A percentile compares a stretch with the other conserved stretches of the same genome.
phyloP scores from a whole-genome alignment of 2,329 filamentous ascomycete species.

The Trichoderma oligosporum region DNA sequence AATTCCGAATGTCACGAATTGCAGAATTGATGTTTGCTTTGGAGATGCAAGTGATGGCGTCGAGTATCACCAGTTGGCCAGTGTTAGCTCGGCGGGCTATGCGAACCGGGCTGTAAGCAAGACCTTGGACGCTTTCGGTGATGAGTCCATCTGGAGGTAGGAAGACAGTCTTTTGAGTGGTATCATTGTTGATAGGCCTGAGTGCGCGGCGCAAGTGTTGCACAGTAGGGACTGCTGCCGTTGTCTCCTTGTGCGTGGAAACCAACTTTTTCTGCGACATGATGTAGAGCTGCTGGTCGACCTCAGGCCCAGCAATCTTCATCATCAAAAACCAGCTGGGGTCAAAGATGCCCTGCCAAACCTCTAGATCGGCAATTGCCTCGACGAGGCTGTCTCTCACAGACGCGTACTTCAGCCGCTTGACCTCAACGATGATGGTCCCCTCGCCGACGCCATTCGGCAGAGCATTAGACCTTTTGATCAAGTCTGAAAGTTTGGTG shows the following conservation, averaged over 20 bases:
- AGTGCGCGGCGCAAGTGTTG: not conserved
- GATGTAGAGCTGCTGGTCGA: conserved; percentile 17
- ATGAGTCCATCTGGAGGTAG: not conserved
- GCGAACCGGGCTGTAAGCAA: conserved; percentile 1
- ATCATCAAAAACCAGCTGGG: conserved; percentile 22
- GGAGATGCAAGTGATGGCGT: not conserved
- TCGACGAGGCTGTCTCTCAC: conserved; percentile 15
- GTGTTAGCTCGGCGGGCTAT: not conserved
- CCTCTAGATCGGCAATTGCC: conserved; percentile 17
- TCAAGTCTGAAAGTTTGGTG: conserved; percentile 6
- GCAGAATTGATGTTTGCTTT: not conserved
- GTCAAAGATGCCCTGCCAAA: conserved; percentile 19
- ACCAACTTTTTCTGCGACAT: not conserved
- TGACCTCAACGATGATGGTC: not conserved
- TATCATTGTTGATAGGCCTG: not conserved
- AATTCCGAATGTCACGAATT: conserved; percentile 1
- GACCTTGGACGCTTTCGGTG: not conserved
- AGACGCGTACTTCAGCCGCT: conserved; percentile 6
- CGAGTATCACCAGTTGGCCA: not conserved
- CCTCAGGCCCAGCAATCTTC: conserved; percentile 5
- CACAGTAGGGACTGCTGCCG: not conserved
- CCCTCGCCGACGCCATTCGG: not conserved
- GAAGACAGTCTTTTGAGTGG: not conserved
- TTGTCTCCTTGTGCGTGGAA: not conserved
- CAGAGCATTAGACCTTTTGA: conserved; percentile 2